Conservation (phyloP, 805 yeast genomes). For the Hagleromyces aurorensis region DNA sequence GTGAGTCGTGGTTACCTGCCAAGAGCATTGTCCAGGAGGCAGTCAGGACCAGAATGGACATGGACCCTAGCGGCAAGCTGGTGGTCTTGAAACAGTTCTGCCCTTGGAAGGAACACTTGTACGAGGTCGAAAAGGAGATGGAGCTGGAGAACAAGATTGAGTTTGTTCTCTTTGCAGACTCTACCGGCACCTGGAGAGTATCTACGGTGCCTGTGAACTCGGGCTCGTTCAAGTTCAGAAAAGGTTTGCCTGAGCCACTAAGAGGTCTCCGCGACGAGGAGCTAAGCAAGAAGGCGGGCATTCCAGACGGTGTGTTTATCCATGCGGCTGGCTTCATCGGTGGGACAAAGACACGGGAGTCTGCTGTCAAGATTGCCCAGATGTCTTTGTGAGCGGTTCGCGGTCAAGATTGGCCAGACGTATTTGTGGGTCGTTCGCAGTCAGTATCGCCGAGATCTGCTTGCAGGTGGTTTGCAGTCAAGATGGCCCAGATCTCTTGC, state of each 20-base stretch:
- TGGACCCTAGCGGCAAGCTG: slow-evolving; percentile 64
- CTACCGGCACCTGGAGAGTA: slow-evolving; percentile 70
- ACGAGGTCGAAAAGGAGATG: slow-evolving; percentile 56
- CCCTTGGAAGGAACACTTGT: slow-evolving; percentile 95
- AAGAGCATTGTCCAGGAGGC: slow-evolving; percentile 69
- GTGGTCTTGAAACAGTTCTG: slow-evolving; percentile 67
- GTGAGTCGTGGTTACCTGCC: slow-evolving; percentile 89
- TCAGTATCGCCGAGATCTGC: too few species aligned
- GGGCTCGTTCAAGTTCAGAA: slow-evolving; percentile 75
- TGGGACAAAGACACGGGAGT: slow-evolving; percentile 76
- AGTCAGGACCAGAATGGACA: slow-evolving; percentile 46
- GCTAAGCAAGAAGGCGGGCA: slow-evolving; percentile 64
- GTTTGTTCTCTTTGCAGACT: slow-evolving; percentile 76
- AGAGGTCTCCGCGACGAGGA: slow-evolving; percentile 93
- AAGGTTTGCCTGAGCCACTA: slow-evolving; percentile 83
- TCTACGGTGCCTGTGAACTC: slow-evolving; percentile 84
- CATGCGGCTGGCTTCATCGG: slow-evolving; percentile 98
- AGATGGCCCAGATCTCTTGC: too few species aligned
- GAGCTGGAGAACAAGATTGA: slow-evolving; percentile 48
- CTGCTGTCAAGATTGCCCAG: slow-evolving; percentile 67
- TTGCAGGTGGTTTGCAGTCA: too few species aligned
- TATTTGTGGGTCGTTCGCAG: too few species aligned
- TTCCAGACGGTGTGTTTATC: slow-evolving; percentile 80
- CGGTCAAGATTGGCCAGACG: too few species aligned
- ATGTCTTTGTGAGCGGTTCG: slow-evolving; percentile 32